Conservation (phyloP, 2,329 filamentous ascomycete species). For the Diaporthe citri region DNA sequence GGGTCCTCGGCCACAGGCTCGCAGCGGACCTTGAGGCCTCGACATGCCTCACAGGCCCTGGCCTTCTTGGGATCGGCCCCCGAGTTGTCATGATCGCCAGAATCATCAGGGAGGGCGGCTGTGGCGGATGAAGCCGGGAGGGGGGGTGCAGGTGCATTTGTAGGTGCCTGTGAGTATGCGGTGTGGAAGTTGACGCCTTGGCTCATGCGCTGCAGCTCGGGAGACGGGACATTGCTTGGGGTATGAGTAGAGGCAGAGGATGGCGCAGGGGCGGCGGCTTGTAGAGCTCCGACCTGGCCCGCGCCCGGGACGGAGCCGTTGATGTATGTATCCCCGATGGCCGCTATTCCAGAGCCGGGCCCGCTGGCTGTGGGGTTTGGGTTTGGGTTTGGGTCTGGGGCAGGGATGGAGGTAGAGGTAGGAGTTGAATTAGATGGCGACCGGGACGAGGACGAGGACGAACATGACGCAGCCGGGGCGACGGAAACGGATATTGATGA, state of each 20-base stretch:
- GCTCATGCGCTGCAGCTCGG: conserved; percentile 29
- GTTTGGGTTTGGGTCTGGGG: neutral
- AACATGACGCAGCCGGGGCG: neutral
- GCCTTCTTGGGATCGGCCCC: conserved; percentile 71
- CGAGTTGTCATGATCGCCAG: conserved; percentile 38
- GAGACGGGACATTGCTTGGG: conserved; percentile 33
- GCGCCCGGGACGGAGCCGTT: conserved; percentile 26
- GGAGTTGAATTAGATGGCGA: conserved; percentile 19
- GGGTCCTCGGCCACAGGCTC: conserved; percentile 76
- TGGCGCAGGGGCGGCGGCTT: conserved; percentile 10
- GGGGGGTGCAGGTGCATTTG: conserved; percentile 6
- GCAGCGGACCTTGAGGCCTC: conserved; percentile 85
- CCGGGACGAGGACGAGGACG: conserved; percentile 22
- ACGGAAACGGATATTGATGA: conserved; percentile 35
- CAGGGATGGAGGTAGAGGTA: neutral
- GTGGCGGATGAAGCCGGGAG: conserved; percentile 38
- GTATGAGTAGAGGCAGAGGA: conserved; percentile 23
- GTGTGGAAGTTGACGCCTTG: conserved; percentile 1
- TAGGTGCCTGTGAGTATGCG: neutral
- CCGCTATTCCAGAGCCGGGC: conserved; percentile 17
- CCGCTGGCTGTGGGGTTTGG: conserved; percentile 4
- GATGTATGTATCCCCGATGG: neutral
- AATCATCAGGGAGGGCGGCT: conserved; percentile 21
- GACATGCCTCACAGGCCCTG: conserved; percentile 81
- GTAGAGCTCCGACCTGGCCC: neutral